A percentile compares a stretch with the other conserved stretches of the same genome.
Conservation (phyloP, 1,139 yeast genomes). For the Petasospora rhodanensis region DNA sequence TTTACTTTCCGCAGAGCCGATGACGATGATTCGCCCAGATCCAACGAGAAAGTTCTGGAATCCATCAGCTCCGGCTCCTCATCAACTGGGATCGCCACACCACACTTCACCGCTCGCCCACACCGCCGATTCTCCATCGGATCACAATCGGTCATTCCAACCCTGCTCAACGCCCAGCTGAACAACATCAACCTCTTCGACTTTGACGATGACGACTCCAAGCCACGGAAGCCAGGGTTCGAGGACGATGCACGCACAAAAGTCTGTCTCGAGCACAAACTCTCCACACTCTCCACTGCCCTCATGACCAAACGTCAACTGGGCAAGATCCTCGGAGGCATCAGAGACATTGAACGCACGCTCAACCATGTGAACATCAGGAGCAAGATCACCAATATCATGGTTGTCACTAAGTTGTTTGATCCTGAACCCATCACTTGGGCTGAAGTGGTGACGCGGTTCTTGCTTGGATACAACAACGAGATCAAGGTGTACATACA, state of each 20-base stretch:
- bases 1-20: conserved; percentile 7
- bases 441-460: conserved; percentile 54
- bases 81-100: conserved; percentile 10
- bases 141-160: conserved; percentile 21
- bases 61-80: conserved; percentile 12
- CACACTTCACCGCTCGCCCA: conserved; percentile 2
- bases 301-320: conserved; percentile 24
- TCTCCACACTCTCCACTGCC: conserved; percentile 22
- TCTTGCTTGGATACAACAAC: conserved; percentile 42
- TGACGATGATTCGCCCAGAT: conserved; percentile 2
- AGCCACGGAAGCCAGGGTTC: conserved; percentile 4
- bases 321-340: conserved; percentile 27
- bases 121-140: conserved; percentile 19
- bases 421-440: conserved; percentile 54
- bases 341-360: conserved; percentile 48
- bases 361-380: conserved; percentile 53
- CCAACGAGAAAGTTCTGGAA: conserved; percentile 18
- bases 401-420: conserved; percentile 67
- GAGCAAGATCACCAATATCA: conserved; percentile 51
- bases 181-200: conserved; percentile 23
- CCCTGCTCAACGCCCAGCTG: conserved; percentile 24
- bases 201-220: conserved; percentile 8
- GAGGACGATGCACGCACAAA: conserved; percentile 6
- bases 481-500: conserved; percentile 50
- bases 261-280: conserved; percentile 20